Evolutionary conservation across 2,329 filamentous ascomycete genomes (phyloP), one percentile per base, ranked within the genome.

Genomic region (Dactylellina sp.): DNA sequence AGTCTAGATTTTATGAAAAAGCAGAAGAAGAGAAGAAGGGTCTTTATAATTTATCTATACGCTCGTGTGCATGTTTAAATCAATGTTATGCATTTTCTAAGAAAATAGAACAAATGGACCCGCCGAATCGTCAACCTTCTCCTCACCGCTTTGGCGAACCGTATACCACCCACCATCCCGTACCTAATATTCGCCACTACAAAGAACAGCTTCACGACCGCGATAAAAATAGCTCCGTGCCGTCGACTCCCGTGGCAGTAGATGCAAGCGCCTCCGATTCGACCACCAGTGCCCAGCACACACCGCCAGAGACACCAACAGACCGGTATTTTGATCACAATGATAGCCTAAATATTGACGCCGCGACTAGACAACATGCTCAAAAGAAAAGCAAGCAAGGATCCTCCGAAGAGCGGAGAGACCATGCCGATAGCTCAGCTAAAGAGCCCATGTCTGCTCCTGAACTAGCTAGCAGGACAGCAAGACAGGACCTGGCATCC

Each of bases 161-260:
- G 1, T 84, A 84, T 76, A 83, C 80, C 56, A 81, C 81, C 37
- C 80, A 79, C 9, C 80, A 83, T 72, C 83, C 83, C 2, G 81
- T 84, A 28, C 85, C 85, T 6, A 86, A 84, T 25, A 80, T 86
- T 47, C 82, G 84, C 44, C 82, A 81, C 50, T 86, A 85, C 68
- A 80, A 82, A 22, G 81, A 85, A 70, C 83, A 84, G 16, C 14
- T 56, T 14, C 25, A 61, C 18, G n/a, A 61, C 40, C 35, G 64
- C 32, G 42, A 62, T 47, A 70, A 62, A 20, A 50, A 50, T 22
- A 25, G 50, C 11, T 47, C 64, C 6, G 56, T 37, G 7, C 49
- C 56, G 1, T 24, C 25, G 12, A 62, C 64, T 16, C 64, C 64
- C 7, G 12, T 14, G 4, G 35, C 20, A 28, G 32, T 39, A 39